Conservation (phyloP, 495 filamentous ascomycete genomes). For the Penicillium soppii region DNA sequence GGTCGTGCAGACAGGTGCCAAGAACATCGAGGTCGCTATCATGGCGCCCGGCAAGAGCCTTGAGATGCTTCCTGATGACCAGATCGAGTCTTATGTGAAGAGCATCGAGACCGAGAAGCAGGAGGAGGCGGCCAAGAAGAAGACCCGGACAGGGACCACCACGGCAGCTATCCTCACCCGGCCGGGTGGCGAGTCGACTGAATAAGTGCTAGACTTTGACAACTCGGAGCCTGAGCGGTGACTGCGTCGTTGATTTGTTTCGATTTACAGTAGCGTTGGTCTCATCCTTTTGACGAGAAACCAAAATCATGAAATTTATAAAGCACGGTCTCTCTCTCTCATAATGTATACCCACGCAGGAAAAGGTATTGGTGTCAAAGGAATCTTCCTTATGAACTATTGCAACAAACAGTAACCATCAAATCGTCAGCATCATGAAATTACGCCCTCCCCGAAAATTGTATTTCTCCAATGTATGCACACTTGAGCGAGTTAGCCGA, state of each 20-base stretch:
- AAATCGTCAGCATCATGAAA: constrained; percentile 38
- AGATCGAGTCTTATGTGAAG: constrained; percentile 96
- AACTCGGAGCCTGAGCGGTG: constrained; percentile 7
- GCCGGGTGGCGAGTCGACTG: constrained; percentile 47
- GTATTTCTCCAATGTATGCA: neutral
- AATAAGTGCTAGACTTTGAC: constrained; percentile 11
- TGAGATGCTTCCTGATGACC: constrained; percentile 93
- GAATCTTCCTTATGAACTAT: constrained; percentile 6
- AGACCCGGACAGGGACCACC: constrained; percentile 76
- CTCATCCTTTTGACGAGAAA: constrained; percentile 23
- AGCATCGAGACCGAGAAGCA: constrained; percentile 99
- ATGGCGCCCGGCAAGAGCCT: constrained; percentile 92
- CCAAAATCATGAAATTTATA: constrained; percentile 28
- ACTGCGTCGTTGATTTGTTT: constrained; percentile 17
- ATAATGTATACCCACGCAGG: constrained; percentile 19
- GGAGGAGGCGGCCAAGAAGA: constrained; percentile 96
- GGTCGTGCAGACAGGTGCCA: constrained; percentile 97
- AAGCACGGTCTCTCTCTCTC: constrained; percentile 4
- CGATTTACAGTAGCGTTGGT: constrained; percentile 33
- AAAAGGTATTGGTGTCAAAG: constrained; percentile 21
- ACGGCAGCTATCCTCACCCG: constrained; percentile 76
- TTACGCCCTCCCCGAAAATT: neutral
- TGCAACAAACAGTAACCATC: constrained; percentile 17
- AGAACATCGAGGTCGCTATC: constrained; percentile 99
- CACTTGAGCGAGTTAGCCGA: constrained; percentile 53